Base-by-base conservation (phyloP, 1,284 basidiomycete genomes). In the Quambalaria eucalypti region DNA sequence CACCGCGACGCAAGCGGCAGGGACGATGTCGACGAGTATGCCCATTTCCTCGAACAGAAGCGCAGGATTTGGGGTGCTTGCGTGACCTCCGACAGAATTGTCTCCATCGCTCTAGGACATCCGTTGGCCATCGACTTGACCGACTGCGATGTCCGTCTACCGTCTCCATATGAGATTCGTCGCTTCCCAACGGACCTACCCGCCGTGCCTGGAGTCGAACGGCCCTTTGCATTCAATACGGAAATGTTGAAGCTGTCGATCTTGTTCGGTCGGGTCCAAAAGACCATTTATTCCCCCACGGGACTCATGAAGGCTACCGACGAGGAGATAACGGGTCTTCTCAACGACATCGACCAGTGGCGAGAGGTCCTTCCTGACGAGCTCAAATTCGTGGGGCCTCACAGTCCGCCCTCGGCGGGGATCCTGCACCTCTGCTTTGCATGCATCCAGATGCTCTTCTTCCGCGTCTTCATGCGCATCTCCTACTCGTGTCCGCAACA, bases 201-300 rank as follows among this genome's bases (percentile, higher is more conserved):
- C 28, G 59, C 68, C 23, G 58, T 64, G 28, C 62, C 66, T 0
- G 50, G 48, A 1, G 61, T 54, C 2, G 61, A 69, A 28, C 65
- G 60, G 9, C 68, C 68, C 1, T 71, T 71, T 30, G 65, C 64
- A 4, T 71, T 64, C 62, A 71, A 71, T 49, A 71, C 68, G 40
- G 69, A 71, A 51, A 68, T 71, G 68, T 64, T 71, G 57, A 71
- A 71, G 56, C 59, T 71, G 36, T 61, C 62, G 51, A 71, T 71
- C 39, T 60, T 71, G n/a, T 70, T 71, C 48, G 69, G 69, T 23
- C 60, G 69, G 10, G 68, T 70, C 31, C 66, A 70, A 66, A 71
- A 71, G 63, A 71, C 68, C 49, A 69, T 71, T 56, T 71, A 71
- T 64, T 66, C 64, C 59, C 69, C 69, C 6, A 69, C 69, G 7